Evolutionary conservation across 108 stramenopile species (phyloP), one percentile per base, ranked within the genome.

Genomic region (Cyclotella choctawhatcheeana): DNA sequence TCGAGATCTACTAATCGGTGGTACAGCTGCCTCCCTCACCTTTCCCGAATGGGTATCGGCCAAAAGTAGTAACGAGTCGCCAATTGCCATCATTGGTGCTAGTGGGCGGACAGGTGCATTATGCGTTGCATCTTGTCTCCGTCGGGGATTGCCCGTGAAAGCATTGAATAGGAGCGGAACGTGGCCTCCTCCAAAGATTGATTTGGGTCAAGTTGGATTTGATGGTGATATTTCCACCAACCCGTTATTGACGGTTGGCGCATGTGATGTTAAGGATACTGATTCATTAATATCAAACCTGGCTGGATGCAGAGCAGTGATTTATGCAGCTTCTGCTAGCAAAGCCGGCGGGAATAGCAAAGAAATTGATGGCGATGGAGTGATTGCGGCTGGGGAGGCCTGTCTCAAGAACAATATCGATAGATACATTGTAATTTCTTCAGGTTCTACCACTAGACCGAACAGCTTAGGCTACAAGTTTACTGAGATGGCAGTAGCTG

Each of bases 321-420:
- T 86, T 43, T 86, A 86, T 72, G 72, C 82, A 53, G 85, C 85
- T 40, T 86, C 85, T 20, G 85, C 85, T 16, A 67, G 64, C 44
- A 80, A 83, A 47, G 60, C 76, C 30, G 85, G 55, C 12, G 55
- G 55, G 0, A 56, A 56, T 56, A 56, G 55, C n/a, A 56, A 56
- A 56, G 55, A 56, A 27, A 56, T 56, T 56, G 55, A 56, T 30
- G 55, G 29, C 2, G 55, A 56, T 56, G 55, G 55, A 10, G 84
- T 85, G 17, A 81, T 73, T 13, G 55, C 66, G 34, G 77, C 79
- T 25, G 85, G 72, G 5, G 35, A 54, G 24, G 79, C 82, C 21
- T 75, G 78, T 55, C 30, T 65, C 20, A 51, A 29, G 37, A 65
- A 68, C n/a, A 70, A 58, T 2, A 65, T 74, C 3, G 71, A 61